Base-by-base conservation (phyloP, 257 asterid genomes). In the Capsicum rhomboideum region DNA sequence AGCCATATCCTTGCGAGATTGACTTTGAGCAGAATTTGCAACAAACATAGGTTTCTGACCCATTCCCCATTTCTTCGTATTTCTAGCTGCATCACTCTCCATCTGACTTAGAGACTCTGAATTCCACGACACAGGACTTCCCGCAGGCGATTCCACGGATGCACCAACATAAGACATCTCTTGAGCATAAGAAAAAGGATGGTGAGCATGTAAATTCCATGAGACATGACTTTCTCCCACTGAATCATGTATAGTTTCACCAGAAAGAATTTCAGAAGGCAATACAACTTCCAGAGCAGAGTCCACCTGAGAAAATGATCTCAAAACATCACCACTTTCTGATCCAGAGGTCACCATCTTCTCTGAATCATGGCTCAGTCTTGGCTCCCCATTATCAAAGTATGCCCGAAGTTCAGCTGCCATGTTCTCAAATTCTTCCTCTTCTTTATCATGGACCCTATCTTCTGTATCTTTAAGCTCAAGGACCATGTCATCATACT, bases 11-110 rank as follows among this genome's bases (percentile, higher is more conserved):
- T 93, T 92, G 84, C 94, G 94, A 14, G 93, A 83, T 80, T 86
- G 88, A 80, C 86, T 89, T 84, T 88, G 86, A 83, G 93, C 85
- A 58, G 95, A 85, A 84, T 90, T 90, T 63, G 88, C 86, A 63
- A 84, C 93, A 56, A 87, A 82, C 87, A 85, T 85, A 26, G 97
- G 93, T 89, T 93, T 93, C 88, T 91, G 93, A 82, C 93, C 91
- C 49, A 89, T 64, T 87, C 98, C 97, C 98, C 98, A 93, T 90
- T 91, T 94, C 90, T 93, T 95, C 89, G 97, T 92, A 96, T 92
- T 92, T 86, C 95, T 89, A 85, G 94, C 88, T 34, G 94, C 95
- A 84, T 93, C 97, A 52, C 88, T 71, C 88, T 93, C 98, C 74
- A 85, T 85, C 83, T 92, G 97, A 85, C 88, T 93, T 58, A 92